Conservation (phyloP, 441 rosid species). For the Eutrema salsugineum region DNA sequence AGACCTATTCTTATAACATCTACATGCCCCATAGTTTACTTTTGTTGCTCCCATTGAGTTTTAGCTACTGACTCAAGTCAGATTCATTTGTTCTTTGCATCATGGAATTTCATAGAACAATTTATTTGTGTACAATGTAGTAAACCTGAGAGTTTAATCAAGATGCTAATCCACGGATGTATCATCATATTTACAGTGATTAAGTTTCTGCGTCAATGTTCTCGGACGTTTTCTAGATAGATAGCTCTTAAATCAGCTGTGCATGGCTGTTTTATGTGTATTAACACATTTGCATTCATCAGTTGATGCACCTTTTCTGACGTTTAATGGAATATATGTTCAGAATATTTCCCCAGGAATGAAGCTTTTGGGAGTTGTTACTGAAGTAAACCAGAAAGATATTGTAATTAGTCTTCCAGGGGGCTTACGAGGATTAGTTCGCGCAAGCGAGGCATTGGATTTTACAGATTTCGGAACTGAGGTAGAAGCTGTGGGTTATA, state of each 20-base stretch:
- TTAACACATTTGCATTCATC: background rate
- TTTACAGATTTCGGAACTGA: constrained; percentile 52
- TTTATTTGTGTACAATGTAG: background rate
- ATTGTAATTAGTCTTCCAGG: constrained; percentile 92
- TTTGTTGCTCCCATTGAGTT: background rate
- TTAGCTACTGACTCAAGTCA: background rate
- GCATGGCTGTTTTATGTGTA: background rate
- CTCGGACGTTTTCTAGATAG: background rate
- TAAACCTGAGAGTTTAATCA: background rate
- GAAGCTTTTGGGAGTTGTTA: constrained; percentile 96
- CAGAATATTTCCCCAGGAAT: constrained; percentile 95
- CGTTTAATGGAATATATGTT: background rate
- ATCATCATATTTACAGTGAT: background rate
- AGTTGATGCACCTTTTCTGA: background rate
- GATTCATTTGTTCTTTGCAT: constrained; percentile 5
- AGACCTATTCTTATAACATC: background rate
- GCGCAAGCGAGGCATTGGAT: constrained; percentile 76
- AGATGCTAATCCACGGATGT: background rate
- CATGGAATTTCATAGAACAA: background rate
- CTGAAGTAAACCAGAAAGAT: constrained; percentile 95
- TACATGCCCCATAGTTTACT: background rate
- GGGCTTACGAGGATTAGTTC: constrained; percentile 91
- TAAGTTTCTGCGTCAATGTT: background rate
- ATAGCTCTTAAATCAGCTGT: background rate
- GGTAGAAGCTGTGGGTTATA: constrained; percentile 38